Conservation (phyloP, 177 flowering plant species). For the Vitis hybrid region DNA sequence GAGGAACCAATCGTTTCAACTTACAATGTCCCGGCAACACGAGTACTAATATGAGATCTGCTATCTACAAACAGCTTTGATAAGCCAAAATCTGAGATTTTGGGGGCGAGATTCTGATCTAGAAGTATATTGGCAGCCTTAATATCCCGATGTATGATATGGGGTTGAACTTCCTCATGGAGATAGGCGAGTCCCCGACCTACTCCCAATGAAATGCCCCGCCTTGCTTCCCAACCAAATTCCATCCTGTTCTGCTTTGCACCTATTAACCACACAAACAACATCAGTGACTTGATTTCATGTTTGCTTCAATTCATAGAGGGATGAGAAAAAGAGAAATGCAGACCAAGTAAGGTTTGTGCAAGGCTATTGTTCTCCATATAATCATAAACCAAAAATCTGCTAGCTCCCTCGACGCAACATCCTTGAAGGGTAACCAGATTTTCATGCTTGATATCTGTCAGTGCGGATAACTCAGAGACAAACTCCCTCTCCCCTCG, state of each 20-base stretch:
- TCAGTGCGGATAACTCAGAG: conserved; percentile 47
- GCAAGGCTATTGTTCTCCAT: conserved; percentile 59
- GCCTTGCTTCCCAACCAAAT: conserved; percentile 44
- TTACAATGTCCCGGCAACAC: conserved; percentile 69
- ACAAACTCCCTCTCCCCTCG: conserved; percentile 59
- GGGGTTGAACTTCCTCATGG: conserved; percentile 49
- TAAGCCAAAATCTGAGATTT: conserved; percentile 57
- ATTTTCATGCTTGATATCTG: conserved; percentile 45
- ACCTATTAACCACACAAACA: conserved; percentile 22
- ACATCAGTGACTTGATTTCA: background rate
- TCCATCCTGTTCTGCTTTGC: conserved; percentile 34
- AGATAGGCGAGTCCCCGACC: conserved; percentile 52
- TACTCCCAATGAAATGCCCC: conserved; percentile 38
- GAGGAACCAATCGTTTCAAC: conserved; percentile 13
- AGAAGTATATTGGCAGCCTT: conserved; percentile 58
- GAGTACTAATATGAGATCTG: conserved; percentile 45
- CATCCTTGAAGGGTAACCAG: conserved; percentile 49
- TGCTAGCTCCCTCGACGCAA: conserved; percentile 39
- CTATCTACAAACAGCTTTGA: conserved; percentile 38
- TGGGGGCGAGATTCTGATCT: conserved; percentile 45
- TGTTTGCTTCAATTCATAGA: background rate
- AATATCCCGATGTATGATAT: conserved; percentile 53
- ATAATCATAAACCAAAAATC: conserved; percentile 55
- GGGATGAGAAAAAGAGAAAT: background rate
- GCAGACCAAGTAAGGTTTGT: conserved; percentile 39